Base-by-base conservation (phyloP, 441 rosid species). In the Erodium texanum region DNA sequence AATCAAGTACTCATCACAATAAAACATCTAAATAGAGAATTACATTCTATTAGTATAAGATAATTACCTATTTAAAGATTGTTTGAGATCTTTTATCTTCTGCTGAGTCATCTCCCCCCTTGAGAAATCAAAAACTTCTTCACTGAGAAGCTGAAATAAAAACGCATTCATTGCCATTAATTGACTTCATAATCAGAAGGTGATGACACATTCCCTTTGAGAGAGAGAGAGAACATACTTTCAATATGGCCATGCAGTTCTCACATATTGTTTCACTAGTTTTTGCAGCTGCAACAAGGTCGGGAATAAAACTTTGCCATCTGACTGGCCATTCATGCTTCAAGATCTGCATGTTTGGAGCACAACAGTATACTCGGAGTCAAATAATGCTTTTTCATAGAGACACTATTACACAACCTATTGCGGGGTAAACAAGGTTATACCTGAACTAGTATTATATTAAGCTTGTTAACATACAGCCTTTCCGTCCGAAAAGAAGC, bases 321-420 rank as follows among this genome's bases (percentile, higher is more conserved):
- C 97, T 91, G 69, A 87, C 83, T 27, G 98, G 99, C 99, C 99
- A 96, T 73, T 96, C 99, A 78, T 96, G 99, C 82, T 96, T 96
- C 78, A 96, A 76, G 75, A 96, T 93, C 99, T 96, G 89, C n/a
- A 70, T 23, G 75, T 66, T 23, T 45, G 75, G 45, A 64, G 48
- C 4, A 59, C 27, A 61, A 4, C 43, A 7, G 32, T 29, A 61
- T 61, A 16, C 8, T 62, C n/a, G 0, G n/a, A 62, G 65, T 62
- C 65, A n/a, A 62, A 24, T 62, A n/a, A 62, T 29, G 9, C n/a
- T 24, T 62, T 6, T 62, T 62, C 34, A n/a, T 7, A 24, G 18
- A 62, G 7, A 10, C 43, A 38, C 34, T 5, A 54, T 19, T 62
- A 16, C 22, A 64, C 16, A 64, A 34, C 12, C 24, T 64, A 38